Evolutionary conservation across 163 green algal species (phyloP), one percentile per base, ranked within the genome.

Genomic region (Scenedesmus sp.): DNA sequence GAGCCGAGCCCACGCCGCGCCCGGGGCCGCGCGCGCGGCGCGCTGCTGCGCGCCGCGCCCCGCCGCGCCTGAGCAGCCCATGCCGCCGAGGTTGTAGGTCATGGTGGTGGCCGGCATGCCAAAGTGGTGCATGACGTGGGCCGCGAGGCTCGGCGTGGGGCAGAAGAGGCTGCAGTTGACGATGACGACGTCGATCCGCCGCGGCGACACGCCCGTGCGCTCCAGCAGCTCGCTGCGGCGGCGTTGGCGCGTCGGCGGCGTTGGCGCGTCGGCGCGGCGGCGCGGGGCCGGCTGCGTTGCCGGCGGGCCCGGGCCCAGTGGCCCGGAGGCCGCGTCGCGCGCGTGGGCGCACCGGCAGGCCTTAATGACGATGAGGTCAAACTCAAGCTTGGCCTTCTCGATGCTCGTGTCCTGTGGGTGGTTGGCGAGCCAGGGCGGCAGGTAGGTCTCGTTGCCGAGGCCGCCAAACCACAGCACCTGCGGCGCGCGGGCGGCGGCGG

Each of bases 161-260:
- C 95, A 97, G 91, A 99, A 99, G 29, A 99, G 86, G 44, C 78
- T 93, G 92, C 96, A 99, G 89, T 99, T 99, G n/a, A 98, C 89
- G 24, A 99, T 87, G 50, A 99, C 81, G 57, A 98, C 93, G 83
- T 93, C 94, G 15, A 99, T 90, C 65, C 94, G 73, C 26, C 77
- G 75, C 33, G 77, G 77, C 3, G 64, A 36, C 7, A 97, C 79
- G 65, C 84, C 84, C 18, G 87, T 91, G 70, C 86, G 86, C 29
- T 88, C 39, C 29, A 97, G 81, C 54, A 94, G 70, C n/a, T 95
- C 81, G 14, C 89, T 85, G 60, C 89, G 28, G n/a, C n/a, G n/a
- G n/a, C n/a, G n/a, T n/a, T n/a, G n/a, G n/a, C n/a, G n/a, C n/a
- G n/a, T n/a, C n/a, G n/a, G n/a, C n/a, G n/a, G n/a, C n/a, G n/a